Percentiles rank a stretch among this genome's conserved stretches.
phyloP scores from a whole-genome alignment of 257 asterid genomes.

The Solanum medicagineum region DNA sequence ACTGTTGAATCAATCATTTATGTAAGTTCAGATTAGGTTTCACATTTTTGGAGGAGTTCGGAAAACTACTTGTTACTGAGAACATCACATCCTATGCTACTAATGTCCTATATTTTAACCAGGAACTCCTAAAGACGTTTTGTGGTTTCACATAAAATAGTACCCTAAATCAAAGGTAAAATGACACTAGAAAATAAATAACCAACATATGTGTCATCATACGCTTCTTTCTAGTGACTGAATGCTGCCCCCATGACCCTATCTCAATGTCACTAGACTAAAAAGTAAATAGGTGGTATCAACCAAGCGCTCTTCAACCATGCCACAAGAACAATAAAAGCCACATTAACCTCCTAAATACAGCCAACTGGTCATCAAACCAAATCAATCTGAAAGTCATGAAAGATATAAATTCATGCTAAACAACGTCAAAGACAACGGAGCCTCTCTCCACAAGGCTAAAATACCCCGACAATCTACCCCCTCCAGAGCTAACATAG shows the following conservation, averaged over 20 bases:
- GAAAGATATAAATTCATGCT: neutral
- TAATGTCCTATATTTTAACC: neutral
- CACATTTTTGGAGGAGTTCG: neutral
- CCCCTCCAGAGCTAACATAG: neutral
- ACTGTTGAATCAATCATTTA: neutral
- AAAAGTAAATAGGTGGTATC: neutral
- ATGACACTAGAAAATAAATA: neutral
- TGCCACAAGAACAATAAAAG: neutral
- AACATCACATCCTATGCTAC: neutral
- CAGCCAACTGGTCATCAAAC: neutral
- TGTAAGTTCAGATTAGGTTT: neutral
- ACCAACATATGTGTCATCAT: neutral
- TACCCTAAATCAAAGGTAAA: neutral
- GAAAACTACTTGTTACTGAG: neutral
- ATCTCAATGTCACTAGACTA: neutral
- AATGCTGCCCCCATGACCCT: neutral
- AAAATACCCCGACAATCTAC: neutral
- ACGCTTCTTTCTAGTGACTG: neutral
- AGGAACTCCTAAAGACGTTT: neutral
- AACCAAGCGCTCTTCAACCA: neutral
- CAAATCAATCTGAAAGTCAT: neutral
- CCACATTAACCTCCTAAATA: neutral
- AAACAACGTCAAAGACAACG: neutral
- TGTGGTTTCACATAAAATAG: neutral
- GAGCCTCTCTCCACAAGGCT: neutral